Conservation (phyloP, 805 yeast species). For the Brettanomyces bruxellensis region DNA sequence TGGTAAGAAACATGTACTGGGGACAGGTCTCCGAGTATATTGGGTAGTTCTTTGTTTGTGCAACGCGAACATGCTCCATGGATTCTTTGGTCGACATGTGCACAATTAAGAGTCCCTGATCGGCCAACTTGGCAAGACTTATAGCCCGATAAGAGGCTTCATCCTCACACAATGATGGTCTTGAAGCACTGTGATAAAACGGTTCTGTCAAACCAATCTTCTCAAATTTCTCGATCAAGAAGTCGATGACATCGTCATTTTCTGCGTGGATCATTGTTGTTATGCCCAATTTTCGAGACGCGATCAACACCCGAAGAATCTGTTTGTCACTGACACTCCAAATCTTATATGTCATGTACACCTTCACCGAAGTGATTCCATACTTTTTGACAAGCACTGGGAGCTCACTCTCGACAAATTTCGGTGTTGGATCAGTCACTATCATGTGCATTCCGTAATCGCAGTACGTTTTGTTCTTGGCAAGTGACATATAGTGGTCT, state of each 20-base stretch:
- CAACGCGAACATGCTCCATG: constrained; percentile 30
- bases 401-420: constrained; percentile 17
- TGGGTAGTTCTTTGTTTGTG: constrained; percentile 33
- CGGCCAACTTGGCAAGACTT: constrained; percentile 32
- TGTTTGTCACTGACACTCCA: constrained; percentile 32
- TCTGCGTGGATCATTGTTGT: constrained; percentile 48
- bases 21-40: constrained; percentile 43
- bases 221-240: constrained; percentile 26
- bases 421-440: constrained; percentile 18
- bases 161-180: constrained; percentile 38
- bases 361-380: constrained; percentile 32
- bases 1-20: constrained; percentile 36
- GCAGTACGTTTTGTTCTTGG: constrained; percentile 28
- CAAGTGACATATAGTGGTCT: constrained; percentile 18
- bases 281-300: constrained; percentile 31
- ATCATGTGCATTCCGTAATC: constrained; percentile 43
- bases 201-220: constrained; percentile 31
- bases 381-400: constrained; percentile 25
- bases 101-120: constrained; percentile 37
- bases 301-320: constrained; percentile 29
- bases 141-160: constrained; percentile 43
- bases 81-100: constrained; percentile 39
- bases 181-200: constrained; percentile 34
- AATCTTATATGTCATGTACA: constrained; percentile 38
- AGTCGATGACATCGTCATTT: constrained; percentile 34